Percentiles rank a stretch among this genome's conserved stretches.
Evolutionary conservation across 2,329 filamentous ascomycete species (phyloP).

Genomic region (Tolypocladium capitatum): DNA sequence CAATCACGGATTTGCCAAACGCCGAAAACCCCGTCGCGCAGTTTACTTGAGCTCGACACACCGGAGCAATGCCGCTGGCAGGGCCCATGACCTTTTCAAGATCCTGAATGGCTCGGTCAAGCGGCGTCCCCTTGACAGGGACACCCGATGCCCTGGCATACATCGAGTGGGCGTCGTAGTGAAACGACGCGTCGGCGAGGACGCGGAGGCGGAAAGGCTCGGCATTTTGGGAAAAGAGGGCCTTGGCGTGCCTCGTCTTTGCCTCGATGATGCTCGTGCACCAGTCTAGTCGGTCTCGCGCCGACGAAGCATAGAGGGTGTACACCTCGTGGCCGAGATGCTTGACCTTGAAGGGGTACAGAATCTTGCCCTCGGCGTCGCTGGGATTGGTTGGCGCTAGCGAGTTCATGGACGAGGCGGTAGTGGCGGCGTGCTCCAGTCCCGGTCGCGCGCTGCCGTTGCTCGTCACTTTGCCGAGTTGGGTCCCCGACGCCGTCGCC

Average conservation of each 20-base stretch:
- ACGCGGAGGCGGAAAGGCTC: slow-evolving; percentile 90
- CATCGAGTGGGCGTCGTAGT: slow-evolving; percentile 52
- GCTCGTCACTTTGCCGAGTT: slow-evolving; percentile 41
- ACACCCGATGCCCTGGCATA: slow-evolving; percentile 51
- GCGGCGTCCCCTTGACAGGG: slow-evolving; percentile 75
- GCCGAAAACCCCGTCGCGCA: slow-evolving; percentile 85
- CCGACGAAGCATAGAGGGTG: slow-evolving; percentile 71
- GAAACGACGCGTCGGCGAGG: slow-evolving; percentile 84
- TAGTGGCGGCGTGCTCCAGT: slow-evolving; percentile 56
- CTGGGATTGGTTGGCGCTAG: slow-evolving; percentile 34
- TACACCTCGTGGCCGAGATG: slow-evolving; percentile 91
- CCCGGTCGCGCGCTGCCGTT: slow-evolving; percentile 40
- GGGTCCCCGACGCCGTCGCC: slow-evolving; percentile 45
- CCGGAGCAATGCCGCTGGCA: slow-evolving; percentile 55
- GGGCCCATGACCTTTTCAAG: slow-evolving; percentile 67
- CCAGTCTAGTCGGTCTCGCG: slow-evolving; percentile 72
- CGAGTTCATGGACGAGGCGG: slow-evolving; percentile 51
- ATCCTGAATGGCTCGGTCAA: slow-evolving; percentile 81
- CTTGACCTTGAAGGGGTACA: slow-evolving; percentile 93
- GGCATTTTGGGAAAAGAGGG: slow-evolving; percentile 80
- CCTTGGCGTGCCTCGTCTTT: slow-evolving; percentile 84
- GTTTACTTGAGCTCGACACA: slow-evolving; percentile 79
- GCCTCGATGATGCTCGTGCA: slow-evolving; percentile 87
- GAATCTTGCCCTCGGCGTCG: slow-evolving; percentile 65
- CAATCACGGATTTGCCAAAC: slow-evolving; percentile 74